A percentile compares a stretch with the other conserved stretches of the same genome.
Evolutionary conservation across 2,329 filamentous ascomycete species (phyloP).

Genomic region (Hymenoscyphus infarciens): DNA sequence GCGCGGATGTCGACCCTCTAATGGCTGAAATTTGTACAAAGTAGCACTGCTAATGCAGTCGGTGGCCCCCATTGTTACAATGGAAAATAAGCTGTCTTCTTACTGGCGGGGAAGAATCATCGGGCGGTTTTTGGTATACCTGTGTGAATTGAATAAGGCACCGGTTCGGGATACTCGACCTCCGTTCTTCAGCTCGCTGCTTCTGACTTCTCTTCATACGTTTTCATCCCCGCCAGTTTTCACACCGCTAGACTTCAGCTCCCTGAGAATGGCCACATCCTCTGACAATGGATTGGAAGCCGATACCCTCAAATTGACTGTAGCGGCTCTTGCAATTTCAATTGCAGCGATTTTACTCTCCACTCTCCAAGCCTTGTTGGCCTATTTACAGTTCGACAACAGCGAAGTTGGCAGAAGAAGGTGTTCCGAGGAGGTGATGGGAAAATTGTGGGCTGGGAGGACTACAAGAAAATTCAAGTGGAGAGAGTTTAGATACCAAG

Average conservation of each 20-base stretch:
- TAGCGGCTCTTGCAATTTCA: conserved; percentile 5
- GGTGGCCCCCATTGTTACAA: background rate
- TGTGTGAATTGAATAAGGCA: background rate
- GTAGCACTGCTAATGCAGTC: background rate
- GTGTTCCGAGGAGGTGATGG: conserved; percentile 11
- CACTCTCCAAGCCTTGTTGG: conserved; percentile 10
- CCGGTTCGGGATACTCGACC: background rate
- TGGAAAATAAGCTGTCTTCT: background rate
- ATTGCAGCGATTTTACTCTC: conserved; percentile 8
- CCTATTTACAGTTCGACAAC: conserved; percentile 11
- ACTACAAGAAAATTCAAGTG: conserved; percentile 11
- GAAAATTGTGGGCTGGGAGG: conserved; percentile 6
- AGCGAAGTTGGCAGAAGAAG: conserved; percentile 8
- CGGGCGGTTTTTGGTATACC: background rate
- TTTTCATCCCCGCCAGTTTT: background rate
- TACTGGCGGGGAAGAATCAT: background rate
- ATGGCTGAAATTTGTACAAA: background rate
- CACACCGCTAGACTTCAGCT: background rate
- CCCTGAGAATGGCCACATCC: background rate
- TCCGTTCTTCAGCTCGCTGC: background rate
- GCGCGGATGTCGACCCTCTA: background rate
- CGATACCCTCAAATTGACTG: conserved; percentile 2
- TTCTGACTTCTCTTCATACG: background rate
- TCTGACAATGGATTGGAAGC: background rate
- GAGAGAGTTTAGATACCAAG: conserved; percentile 9